Base-by-base conservation (phyloP, 2,329 filamentous ascomycete species). In the Neocucurbitaria cava region DNA sequence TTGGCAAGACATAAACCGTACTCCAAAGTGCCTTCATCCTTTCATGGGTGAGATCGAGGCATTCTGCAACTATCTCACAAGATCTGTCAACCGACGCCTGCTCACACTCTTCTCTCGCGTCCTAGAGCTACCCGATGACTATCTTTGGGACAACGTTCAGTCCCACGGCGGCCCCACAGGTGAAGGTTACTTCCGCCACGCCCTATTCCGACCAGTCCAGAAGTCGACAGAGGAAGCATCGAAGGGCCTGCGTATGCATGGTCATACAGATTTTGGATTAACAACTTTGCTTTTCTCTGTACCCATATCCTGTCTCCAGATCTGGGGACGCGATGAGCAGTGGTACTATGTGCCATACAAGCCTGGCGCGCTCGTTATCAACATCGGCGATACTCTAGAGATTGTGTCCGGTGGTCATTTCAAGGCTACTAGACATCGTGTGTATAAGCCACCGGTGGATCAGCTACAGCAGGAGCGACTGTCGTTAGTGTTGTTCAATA, bases 11-110 rank as follows among this genome's bases (percentile, higher is more conserved):
- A 58, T 69, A 20, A 64, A 75, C 43, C 83, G 78, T 7, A 70
- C 77, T 0, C 82, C 81, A 1, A 73, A 56, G n/a, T 83, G 80
- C 45, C 65, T 82, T 1, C 73, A 76, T 49, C 80, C 80, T 0
- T 81, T 81, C 55, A 81, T 82, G 79, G 80, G 82, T 54, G 80
- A 82, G 57, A 80, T 82, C 45, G 75, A 75, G 46, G 69, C 73
- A 0, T 81, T 81, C 62, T 74, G 74, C 70, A 75, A 78, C 64
- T 82, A 82, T 58, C 66, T 82, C n/a, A 81, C 78, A 13, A 71
- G 78, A 40, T 81, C 78, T 0, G 79, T 82, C 17, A 82, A 81
- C 63, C 73, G 78, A 4, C 70, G 79, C 2, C 58, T 66, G 9
- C 59, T 66, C 20, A 64, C 59, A 3, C 54, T 66, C 6, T 64